Evolutionary conservation across 306 rosid species (phyloP), one percentile per base, ranked within the genome.

Genomic region (Inga laurina): DNA sequence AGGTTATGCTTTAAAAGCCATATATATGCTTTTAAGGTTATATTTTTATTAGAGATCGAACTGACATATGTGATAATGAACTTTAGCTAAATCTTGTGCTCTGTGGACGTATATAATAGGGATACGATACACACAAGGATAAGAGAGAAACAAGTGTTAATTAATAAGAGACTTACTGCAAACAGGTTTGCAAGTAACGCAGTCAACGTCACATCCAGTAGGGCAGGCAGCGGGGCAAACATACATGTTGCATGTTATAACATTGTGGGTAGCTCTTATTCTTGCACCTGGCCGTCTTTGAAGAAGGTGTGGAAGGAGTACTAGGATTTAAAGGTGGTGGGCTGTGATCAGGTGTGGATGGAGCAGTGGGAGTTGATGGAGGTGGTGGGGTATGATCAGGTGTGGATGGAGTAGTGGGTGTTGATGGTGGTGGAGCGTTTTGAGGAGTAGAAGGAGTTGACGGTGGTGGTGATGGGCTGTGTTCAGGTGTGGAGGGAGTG

Each of bases 111-210:
- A 39, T 39, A 6, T 39, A 39, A 39, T 39, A 8, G 43, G 43
- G 43, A 39, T 39, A 39, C 6, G 43, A 39, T 39, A 39, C 43
- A 39, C 7, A 39, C 43, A 39, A 5, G 34, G 34, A 32, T 32
- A 32, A 32, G 34, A 32, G 34, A 32, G 34, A 32, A 32, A 39
- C 48, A 44, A 18, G 57, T 52, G 57, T 18, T n/a, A 10, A 4
- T 24, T 3, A 3, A 37, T 12, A 35, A 43, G 61, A 34, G 56
- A 79, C 94, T 91, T 93, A 91, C 93, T 73, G 76, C 94, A 93
- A 70, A 93, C 81, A 0, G 94, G 91, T 69, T 88, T 93, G 88
- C 93, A 92, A 78, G 91, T 85, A 79, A 79, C 46, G 80, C 92
- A 89, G 30, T 92, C 94, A 68, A 92, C 89, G 77, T 91, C 88